Conservation (phyloP, 768 basidiomycete species). For the Kockovaella imperatae region DNA sequence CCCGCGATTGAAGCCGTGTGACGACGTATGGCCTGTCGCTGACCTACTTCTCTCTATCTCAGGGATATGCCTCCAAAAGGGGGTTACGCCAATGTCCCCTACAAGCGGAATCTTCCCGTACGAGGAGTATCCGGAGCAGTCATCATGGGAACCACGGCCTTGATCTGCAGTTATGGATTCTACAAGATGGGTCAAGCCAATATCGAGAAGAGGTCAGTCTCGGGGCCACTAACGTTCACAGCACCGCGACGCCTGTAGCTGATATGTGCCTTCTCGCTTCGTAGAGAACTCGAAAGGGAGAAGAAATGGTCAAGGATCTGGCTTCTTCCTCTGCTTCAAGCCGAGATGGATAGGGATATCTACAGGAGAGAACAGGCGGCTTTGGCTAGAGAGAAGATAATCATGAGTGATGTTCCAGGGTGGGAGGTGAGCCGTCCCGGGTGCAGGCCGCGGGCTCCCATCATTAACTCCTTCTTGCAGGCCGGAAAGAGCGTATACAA, state of each 20-base stretch:
- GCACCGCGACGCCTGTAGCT: too few relatives aligned
- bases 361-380: constrained; percentile 75
- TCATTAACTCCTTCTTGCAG: constrained; percentile 47
- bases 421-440: constrained; percentile 94
- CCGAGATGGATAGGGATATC: constrained; percentile 85
- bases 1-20: too few relatives aligned
- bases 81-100: constrained; percentile 85
- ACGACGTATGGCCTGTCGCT: too few relatives aligned
- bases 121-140: constrained; percentile 60
- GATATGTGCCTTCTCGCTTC: constrained; percentile 1
- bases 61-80: constrained; percentile 95
- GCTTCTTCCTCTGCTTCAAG: constrained; percentile 80
- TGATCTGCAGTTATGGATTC: constrained; percentile 82
- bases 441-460: too few relatives aligned
- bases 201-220: constrained; percentile 77
- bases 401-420: constrained; percentile 87
- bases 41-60: constrained; percentile 7
- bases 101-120: constrained; percentile 90
- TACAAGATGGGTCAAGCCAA: constrained; percentile 86
- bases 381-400: constrained; percentile 67
- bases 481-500: constrained; percentile 79
- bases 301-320: constrained; percentile 93
- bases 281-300: constrained; percentile 87
- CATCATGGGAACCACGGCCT: constrained; percentile 77
- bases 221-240: too few relatives aligned